Evolutionary conservation across 495 filamentous ascomycete species (phyloP), one percentile per base, ranked within the genome.

Genomic region (Pseudoneurospora amorphoporcata): DNA sequence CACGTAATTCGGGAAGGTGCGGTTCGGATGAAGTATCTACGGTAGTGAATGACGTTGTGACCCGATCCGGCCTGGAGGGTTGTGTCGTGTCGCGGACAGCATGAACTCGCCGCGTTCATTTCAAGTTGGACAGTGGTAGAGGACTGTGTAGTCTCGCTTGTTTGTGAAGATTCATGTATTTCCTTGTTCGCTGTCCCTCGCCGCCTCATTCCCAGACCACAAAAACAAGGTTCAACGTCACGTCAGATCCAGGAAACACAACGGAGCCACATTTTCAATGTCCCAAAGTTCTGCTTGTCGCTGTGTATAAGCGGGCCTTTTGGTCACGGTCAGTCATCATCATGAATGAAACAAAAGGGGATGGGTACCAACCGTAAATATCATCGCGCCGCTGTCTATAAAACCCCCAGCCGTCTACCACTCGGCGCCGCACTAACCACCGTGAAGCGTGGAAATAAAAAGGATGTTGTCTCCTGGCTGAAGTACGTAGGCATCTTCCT

Each of bases 361-460:
- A 35, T 3, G 53, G 29, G 14, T 35, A 61, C 53, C 53, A 35
- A 35, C 29, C 8, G 29, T 17, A 16, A 2, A 61, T 17, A 32
- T 61, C 16, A 71, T 19, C 41, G 10, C 16, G 6, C 17, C 17
- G 70, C 19, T 35, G 29, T 61, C 29, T 8, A 61, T 35, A 1
- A 17, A 14, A 23, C 5, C 5, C 70, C 39, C 70, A 38, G 14
- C 37, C 38, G 53, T 35, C 29, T 1, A 23, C 23, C 23, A 23
- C 23, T 23, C 23, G 23, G 23, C 23, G 23, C 23, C 23, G 23
- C 23, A 23, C 76, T 86, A 97, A 72, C 95, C 95, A 38, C 95
- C 95, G 81, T 99, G 95, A 39, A 99, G 85, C n/a, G 95, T 99
- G 70, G 94, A 97, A 69, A 99, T 94, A 81, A 99, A 99, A 69